Conservation (phyloP, 2,329 filamentous ascomycete genomes). For the Sordariomycetes sp. region DNA sequence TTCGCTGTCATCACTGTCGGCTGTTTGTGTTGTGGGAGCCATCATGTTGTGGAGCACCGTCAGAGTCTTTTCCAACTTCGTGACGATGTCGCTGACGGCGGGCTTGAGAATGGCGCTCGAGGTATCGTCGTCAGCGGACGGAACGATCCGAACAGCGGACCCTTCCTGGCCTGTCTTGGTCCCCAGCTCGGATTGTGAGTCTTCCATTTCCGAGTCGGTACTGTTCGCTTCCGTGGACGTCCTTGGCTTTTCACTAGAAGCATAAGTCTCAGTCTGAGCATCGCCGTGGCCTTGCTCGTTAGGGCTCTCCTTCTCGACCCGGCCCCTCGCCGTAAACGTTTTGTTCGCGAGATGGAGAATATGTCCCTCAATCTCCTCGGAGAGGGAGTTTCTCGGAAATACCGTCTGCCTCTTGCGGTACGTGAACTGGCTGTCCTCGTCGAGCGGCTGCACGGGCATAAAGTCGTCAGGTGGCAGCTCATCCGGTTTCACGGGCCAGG, state of each 20-base stretch:
- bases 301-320: background rate
- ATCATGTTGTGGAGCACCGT: conserved; percentile 59
- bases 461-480: conserved; percentile 51
- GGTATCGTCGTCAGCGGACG: conserved; percentile 61
- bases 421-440: conserved; percentile 40
- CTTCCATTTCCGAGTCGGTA: background rate
- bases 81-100: conserved; percentile 58
- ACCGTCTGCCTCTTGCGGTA: conserved; percentile 30
- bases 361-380: conserved; percentile 58
- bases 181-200: background rate
- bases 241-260: background rate
- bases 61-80: conserved; percentile 59
- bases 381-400: conserved; percentile 49
- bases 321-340: conserved; percentile 33
- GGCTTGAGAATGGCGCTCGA: conserved; percentile 57
- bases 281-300: background rate
- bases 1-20: conserved; percentile 14
- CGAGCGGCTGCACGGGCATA: conserved; percentile 25
- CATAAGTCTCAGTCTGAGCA: background rate
- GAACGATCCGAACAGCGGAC: conserved; percentile 15
- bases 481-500: conserved; percentile 64
- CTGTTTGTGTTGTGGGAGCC: conserved; percentile 30
- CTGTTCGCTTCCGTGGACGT: background rate
- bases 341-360: conserved; percentile 60
- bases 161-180: background rate